Conservation (phyloP, 805 yeast species). For the Candida insectalens region DNA sequence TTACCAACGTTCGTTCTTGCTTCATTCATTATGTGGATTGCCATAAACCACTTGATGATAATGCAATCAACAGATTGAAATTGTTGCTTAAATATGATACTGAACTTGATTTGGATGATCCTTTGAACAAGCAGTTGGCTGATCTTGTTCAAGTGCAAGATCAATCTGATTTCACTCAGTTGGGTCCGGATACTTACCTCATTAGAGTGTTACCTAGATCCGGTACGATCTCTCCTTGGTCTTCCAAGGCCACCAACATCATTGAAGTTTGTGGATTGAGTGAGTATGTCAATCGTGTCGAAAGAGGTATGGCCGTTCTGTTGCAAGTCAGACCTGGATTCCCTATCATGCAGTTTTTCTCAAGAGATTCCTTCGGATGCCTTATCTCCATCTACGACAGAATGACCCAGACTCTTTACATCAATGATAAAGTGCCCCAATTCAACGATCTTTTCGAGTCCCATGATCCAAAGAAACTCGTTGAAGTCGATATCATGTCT, state of each 20-base stretch:
- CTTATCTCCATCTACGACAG: constrained; percentile 77
- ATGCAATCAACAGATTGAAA: constrained; percentile 40
- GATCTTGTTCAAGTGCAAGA: constrained; percentile 22
- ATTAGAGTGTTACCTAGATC: constrained; percentile 81
- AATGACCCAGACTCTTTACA: constrained; percentile 78
- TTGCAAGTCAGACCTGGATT: constrained; percentile 65
- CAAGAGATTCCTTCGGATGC: constrained; percentile 38
- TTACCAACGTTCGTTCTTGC: constrained; percentile 61
- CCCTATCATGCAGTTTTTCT: constrained; percentile 47
- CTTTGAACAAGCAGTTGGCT: constrained; percentile 11
- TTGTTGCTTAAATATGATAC: constrained; percentile 68
- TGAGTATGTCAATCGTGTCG: constrained; percentile 67
- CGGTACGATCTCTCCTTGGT: constrained; percentile 99
- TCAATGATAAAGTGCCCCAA: constrained; percentile 49
- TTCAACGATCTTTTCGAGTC: constrained; percentile 66
- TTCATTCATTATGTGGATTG: constrained; percentile 75
- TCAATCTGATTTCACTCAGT: constrained; percentile 10
- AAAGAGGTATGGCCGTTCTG: constrained; percentile 77
- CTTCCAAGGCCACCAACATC: constrained; percentile 96
- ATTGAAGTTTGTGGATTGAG: constrained; percentile 79
- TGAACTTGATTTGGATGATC: constrained; percentile 44
- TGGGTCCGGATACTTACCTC: constrained; percentile 40
- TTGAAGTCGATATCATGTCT: constrained; percentile 55
- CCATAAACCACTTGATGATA: constrained; percentile 28
- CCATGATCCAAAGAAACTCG: constrained; percentile 76